Percentiles rank a stretch among this genome's conserved stretches.
These are phyloP conservation scores for Tricholoma furcatifolium DNA, from an alignment of 768 basidiomycete genomes.

Conservation along the genomic window DNA sequence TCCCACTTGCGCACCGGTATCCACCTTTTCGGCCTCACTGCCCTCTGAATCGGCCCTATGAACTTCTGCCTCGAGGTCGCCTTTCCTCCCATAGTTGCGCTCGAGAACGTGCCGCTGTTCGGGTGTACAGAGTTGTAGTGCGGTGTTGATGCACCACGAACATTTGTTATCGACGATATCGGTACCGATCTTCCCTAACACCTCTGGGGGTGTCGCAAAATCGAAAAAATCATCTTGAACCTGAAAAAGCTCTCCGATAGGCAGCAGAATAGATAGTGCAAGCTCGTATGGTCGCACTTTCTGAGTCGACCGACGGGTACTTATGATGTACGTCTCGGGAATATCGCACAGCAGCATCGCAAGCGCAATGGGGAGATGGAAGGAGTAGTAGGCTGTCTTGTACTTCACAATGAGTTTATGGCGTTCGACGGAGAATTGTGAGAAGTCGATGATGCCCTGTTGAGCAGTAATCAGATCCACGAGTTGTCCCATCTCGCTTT, in stretches of 20 bases:
- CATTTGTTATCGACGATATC: conserved; percentile 99
- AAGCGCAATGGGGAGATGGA: conserved; percentile 97
- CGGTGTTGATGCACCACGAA: conserved; percentile 95
- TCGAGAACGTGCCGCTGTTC: conserved; percentile 58
- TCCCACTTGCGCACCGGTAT: conserved; percentile 35
- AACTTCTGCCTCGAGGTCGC: too few relatives aligned
- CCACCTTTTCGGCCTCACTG: conserved; percentile 13
- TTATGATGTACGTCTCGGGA: conserved; percentile 45
- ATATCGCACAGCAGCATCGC: conserved; percentile 80
- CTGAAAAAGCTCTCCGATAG: conserved; percentile 98
- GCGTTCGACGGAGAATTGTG: conserved; percentile 83
- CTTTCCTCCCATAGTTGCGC: conserved; percentile 50
- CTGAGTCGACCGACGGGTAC: conserved; percentile 10
- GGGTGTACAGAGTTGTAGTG: conserved; percentile 55
- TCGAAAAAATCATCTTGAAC: conserved; percentile 98
- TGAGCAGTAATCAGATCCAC: conserved; percentile 96
- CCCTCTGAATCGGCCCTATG: conserved; percentile 20
- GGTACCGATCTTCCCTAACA: conserved; percentile 95
- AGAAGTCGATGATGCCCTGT: conserved; percentile 83
- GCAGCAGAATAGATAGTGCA: conserved; percentile 80
- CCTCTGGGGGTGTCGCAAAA: conserved; percentile 84
- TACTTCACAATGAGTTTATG: conserved; percentile 92
- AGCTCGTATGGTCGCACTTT: conserved; percentile 62
- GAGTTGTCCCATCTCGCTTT: conserved; percentile 95
- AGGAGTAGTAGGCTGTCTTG: too few relatives aligned